A percentile compares a stretch with the other conserved stretches of the same genome.
These are phyloP conservation scores for Cicer pinnatifidum DNA, from an alignment of 306 rosid species.

Conservation along the genomic window DNA sequence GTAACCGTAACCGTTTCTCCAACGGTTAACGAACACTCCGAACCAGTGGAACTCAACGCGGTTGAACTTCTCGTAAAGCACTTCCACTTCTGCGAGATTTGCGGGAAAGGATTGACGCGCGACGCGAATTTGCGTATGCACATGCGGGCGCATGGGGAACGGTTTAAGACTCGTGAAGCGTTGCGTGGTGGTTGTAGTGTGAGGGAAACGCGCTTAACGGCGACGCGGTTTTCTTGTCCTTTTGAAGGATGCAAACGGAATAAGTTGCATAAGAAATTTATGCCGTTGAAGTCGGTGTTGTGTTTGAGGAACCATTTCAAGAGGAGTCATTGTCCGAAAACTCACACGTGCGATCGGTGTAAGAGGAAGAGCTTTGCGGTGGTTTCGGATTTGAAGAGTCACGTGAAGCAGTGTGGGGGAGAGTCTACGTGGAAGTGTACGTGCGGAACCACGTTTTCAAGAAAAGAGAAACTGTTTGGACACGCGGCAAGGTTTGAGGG, in stretches of 20 bases:
- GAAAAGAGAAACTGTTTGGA: conserved; percentile 74
- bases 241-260: conserved; percentile 62
- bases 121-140: conserved; percentile 80
- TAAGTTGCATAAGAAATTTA: conserved; percentile 56
- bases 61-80: conserved; percentile 59
- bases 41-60: conserved; percentile 56
- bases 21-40: background rate
- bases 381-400: conserved; percentile 71
- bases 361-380: conserved; percentile 70
- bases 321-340: conserved; percentile 80
- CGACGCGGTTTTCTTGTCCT: conserved; percentile 65
- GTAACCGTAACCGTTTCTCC: background rate
- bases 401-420: conserved; percentile 64
- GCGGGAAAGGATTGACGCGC: conserved; percentile 80
- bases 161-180: conserved; percentile 64
- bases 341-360: conserved; percentile 62
- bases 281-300: conserved; percentile 62
- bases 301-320: conserved; percentile 80
- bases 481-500: conserved; percentile 73
- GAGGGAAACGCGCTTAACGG: conserved; percentile 3
- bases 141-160: conserved; percentile 80
- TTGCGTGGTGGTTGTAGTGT: conserved; percentile 40
- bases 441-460: conserved; percentile 70
- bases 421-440: conserved; percentile 66
- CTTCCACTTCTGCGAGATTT: conserved; percentile 69